Evolutionary conservation across 2,329 filamentous ascomycete genomes (phyloP).

Genomic region (Berkeleyomyces rouxiae): DNA sequence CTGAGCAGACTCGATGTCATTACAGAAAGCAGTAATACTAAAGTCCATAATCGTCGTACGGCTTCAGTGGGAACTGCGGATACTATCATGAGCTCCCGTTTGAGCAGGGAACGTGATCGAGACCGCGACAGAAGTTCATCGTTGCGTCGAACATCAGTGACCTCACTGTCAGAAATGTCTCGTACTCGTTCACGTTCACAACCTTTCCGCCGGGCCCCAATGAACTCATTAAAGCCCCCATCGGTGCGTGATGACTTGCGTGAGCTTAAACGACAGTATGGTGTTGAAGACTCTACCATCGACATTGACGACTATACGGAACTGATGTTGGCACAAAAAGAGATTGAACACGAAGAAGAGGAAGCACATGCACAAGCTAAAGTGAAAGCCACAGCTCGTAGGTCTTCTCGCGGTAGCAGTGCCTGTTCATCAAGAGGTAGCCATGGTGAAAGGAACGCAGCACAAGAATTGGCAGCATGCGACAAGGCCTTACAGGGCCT

Average conservation of each 20-base stretch:
- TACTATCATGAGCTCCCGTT: neutral
- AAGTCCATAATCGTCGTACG: conserved; percentile 8
- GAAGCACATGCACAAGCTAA: neutral
- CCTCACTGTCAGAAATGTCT: neutral
- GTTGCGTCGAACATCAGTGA: neutral
- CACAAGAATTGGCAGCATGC: conserved; percentile 8
- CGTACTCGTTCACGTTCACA: conserved; percentile 5
- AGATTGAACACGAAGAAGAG: neutral
- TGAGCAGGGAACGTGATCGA: neutral
- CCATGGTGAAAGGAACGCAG: neutral
- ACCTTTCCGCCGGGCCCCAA: conserved; percentile 26
- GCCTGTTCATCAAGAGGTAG: neutral
- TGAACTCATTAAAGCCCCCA: conserved; percentile 36
- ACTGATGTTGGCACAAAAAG: conserved; percentile 21
- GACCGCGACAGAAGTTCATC: neutral
- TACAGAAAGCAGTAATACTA: conserved; percentile 3
- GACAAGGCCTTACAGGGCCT: conserved; percentile 7
- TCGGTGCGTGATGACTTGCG: conserved; percentile 39
- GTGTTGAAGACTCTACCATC: conserved; percentile 43
- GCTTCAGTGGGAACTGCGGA: conserved; percentile 5
- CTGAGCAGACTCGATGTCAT: conserved; percentile 9
- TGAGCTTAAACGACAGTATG: conserved; percentile 34
- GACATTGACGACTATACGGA: conserved; percentile 35
- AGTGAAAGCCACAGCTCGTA: neutral
- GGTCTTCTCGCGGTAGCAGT: conserved; percentile 1